Evolutionary conservation across 257 asterid genomes (phyloP), one percentile per base, ranked within the genome.

Genomic region (Gentiana dahurica): DNA sequence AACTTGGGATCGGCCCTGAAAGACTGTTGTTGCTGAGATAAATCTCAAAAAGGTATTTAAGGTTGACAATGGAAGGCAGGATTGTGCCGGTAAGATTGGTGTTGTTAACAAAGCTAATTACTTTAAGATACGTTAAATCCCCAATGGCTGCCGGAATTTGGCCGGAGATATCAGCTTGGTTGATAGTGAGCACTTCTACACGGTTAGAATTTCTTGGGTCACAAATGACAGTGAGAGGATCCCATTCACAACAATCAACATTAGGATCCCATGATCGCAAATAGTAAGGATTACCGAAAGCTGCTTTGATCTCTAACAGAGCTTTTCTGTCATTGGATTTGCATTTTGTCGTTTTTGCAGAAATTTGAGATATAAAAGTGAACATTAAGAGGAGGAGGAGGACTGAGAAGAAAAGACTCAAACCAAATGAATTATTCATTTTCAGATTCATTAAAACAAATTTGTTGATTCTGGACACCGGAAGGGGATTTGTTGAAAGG

Each of bases 161-260:
- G 39, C 67, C 80, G 48, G 80, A 65, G 54, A 80, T 66, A 10
- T 83, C 47, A 49, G 76, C 65, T 0, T 45, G 13, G 53, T 51
- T 37, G 59, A 80, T 46, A 37, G 52, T 46, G 53, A 82, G 68
- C 3, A 44, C 12, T 47, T 24, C 65, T 36, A 79, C 74, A 1
- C 93, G 79, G 58, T 80, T 71, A 43, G 80, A 75, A 3, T 79
- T 75, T 3, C 49, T 66, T 12, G 13, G 58, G 58, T 77, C 78
- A 65, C 95, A 83, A 1, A 1, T 15, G 24, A 15, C 24, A 15
- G 59, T 4, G 6, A 78, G 65, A 0, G 15, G 55, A 15, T 66
- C 54, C 89, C 92, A 80, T 0, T 59, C 34, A 52, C 95, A 86
- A 58, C 95, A 86, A 13, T 82, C 89, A 41, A 62, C 49, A 1